Evolutionary conservation across 2,329 filamentous ascomycete genomes (phyloP), one percentile per base, ranked within the genome.

Genomic region (Akanthomyces uredinophilus): DNA sequence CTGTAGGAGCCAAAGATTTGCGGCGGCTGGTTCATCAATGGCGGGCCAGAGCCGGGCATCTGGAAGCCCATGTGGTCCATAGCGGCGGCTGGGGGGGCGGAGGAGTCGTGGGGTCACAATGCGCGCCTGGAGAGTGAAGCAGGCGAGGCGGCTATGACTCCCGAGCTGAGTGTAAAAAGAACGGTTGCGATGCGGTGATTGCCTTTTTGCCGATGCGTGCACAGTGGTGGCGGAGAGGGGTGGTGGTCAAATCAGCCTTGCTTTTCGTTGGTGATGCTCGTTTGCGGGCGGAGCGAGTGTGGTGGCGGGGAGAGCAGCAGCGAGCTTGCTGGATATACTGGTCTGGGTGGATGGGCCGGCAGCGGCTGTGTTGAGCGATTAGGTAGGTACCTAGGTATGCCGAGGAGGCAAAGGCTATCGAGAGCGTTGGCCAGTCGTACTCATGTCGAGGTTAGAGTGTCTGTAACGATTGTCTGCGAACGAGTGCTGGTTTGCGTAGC

Each of bases 1-100:
- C 77, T 74, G 69, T 88, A 90, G 60, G 77, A 77, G 62, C 87
- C 85, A 69, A 90, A 92, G 60, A 91, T 85, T 71, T 89, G 87
- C 35, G 87, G 85, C 64, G 87, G 84, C 66, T 86, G 86, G 72
- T 86, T 85, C 77, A 88, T 76, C 61, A 83, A 81, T 66, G 83
- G 83, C 67, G 79, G 77, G 62, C 71, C 73, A 77, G 84, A 82
- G 66, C 77, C 75, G 62, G 83, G 81, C 73, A 87, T 83, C 69
- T 85, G 82, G 70, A 86, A 87, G 70, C 77, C 77, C 70, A 85
- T 79, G 65, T 79, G 81, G 67, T 85, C 79, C 80, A 83, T 83
- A 56, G 65, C 67, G 65, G 50, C 20, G 37, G 20, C 27, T 22
- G 56, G 16, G 18, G 24, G 2, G 20, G 50, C n/a, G 39, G 16